phyloP scores from a whole-genome alignment of 495 filamentous ascomycete genomes.

The Penicillium goetzii region DNA sequence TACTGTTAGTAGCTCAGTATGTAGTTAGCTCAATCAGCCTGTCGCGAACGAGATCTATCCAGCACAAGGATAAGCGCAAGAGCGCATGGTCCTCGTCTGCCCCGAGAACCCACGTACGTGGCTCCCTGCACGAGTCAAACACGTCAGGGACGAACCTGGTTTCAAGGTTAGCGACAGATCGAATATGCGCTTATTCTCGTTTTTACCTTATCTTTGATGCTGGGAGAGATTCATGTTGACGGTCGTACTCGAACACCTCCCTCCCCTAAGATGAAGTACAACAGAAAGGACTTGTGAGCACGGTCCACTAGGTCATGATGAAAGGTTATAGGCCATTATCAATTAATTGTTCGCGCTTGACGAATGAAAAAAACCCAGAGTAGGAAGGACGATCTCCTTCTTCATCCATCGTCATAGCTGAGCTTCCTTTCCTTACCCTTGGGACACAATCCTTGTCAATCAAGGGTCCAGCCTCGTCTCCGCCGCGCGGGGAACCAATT shows the following conservation, averaged over 20 bases:
- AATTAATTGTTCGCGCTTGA: not conserved
- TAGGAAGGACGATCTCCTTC: not conserved
- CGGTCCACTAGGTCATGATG: constrained; percentile 4
- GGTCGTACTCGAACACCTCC: not conserved
- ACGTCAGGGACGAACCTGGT: constrained; percentile 6
- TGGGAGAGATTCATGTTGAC: not conserved
- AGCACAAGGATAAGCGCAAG: not conserved
- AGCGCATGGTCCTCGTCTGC: not conserved
- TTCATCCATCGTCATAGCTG: not conserved
- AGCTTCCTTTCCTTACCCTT: not conserved
- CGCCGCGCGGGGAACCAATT: not conserved
- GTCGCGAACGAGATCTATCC: not conserved
- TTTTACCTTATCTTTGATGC: not conserved
- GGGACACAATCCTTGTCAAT: not conserved
- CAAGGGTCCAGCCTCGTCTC: constrained; percentile 10
- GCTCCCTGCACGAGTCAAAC: constrained; percentile 13
- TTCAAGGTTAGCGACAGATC: constrained; percentile 8
- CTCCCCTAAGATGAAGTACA: too few species aligned
- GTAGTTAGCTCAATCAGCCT: not conserved
- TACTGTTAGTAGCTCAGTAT: too few species aligned
- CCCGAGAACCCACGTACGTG: constrained; percentile 14
- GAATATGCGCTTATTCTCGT: not conserved
- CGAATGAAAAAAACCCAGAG: not conserved
- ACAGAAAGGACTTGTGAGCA: not conserved
- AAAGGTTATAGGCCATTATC: not conserved